Percentiles rank a stretch among this genome's conserved stretches.
Conservation (phyloP, 257 asterid genomes). For the Solanum medicagineum region DNA sequence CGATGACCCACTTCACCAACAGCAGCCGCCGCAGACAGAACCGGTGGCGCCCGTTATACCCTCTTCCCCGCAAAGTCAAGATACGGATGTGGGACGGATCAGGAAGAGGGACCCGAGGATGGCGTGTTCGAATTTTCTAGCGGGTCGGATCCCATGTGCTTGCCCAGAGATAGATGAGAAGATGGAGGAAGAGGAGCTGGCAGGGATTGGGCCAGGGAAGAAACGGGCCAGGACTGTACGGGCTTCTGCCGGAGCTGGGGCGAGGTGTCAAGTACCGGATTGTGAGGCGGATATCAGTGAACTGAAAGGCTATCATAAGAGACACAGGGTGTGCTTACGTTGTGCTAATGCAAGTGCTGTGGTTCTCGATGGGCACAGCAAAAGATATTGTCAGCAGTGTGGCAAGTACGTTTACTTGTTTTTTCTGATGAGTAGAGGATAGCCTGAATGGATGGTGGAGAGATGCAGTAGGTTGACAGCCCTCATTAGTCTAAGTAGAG, state of each 20-base stretch:
- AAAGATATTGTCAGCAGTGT: conserved; percentile 84
- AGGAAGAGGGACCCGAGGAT: conserved; percentile 85
- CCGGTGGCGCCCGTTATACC: neutral
- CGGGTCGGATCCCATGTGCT: conserved; percentile 87
- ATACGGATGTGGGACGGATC: conserved; percentile 19
- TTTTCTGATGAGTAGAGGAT: neutral
- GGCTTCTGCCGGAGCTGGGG: conserved; percentile 20
- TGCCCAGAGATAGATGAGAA: conserved; percentile 85
- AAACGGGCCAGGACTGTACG: conserved; percentile 49
- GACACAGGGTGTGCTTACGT: conserved; percentile 76
- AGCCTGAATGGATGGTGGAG: neutral
- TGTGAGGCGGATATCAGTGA: conserved; percentile 85
- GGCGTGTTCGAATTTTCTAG: conserved; percentile 72
- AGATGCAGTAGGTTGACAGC: neutral
- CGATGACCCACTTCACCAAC: neutral
- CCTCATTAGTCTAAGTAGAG: neutral
- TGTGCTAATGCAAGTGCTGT: conserved; percentile 76
- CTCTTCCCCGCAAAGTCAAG: neutral
- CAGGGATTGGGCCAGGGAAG: conserved; percentile 35
- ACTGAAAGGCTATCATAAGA: conserved; percentile 85
- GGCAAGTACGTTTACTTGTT: conserved; percentile 27
- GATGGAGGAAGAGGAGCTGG: conserved; percentile 43
- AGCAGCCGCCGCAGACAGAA: neutral
- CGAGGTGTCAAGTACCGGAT: conserved; percentile 77
- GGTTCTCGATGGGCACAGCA: conserved; percentile 64